Percentiles rank a stretch among this genome's conserved stretches.
Evolutionary conservation across 1,284 basidiomycete genomes (phyloP).

Genomic region (Paramarasmius palmivorus): DNA sequence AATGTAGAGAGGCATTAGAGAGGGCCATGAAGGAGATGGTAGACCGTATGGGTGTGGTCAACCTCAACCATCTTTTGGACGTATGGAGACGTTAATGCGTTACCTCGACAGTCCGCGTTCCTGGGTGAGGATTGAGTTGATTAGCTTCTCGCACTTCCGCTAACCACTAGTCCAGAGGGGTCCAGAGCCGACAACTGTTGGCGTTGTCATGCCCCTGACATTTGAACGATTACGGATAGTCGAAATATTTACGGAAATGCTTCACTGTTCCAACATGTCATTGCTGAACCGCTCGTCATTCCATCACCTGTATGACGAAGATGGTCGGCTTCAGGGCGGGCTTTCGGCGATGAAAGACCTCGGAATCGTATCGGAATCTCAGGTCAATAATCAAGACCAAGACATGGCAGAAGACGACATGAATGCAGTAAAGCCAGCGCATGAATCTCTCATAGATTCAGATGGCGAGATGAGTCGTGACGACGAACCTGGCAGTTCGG

Average conservation of each 20-base stretch:
- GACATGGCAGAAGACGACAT: constrained; percentile 14
- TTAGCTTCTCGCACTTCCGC: not conserved
- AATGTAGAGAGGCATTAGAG: constrained; percentile 73
- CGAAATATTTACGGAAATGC: constrained; percentile 94
- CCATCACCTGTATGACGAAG: constrained; percentile 73
- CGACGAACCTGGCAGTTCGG: constrained; percentile 66
- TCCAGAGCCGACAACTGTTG: constrained; percentile 70
- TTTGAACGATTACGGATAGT: constrained; percentile 97
- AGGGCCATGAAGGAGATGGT: constrained; percentile 85
- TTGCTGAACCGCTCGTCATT: constrained; percentile 83
- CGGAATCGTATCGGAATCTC: constrained; percentile 24
- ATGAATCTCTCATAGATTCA: constrained; percentile 68
- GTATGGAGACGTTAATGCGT: constrained; percentile 71
- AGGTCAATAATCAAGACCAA: constrained; percentile 4
- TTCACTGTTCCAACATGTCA: constrained; percentile 99
- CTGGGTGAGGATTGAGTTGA: constrained; percentile 49
- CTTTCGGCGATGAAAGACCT: constrained; percentile 80
- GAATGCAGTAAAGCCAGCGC: constrained; percentile 62
- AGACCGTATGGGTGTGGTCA: constrained; percentile 91
- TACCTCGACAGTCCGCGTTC: constrained; percentile 77
- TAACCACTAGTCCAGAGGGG: constrained; percentile 46
- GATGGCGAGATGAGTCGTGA: constrained; percentile 71
- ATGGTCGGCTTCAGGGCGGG: constrained; percentile 82
- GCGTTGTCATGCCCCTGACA: constrained; percentile 79
- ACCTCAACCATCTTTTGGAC: constrained; percentile 85